Evolutionary conservation across 495 filamentous ascomycete genomes (phyloP).

Genomic region (Podospora pseudocomata): DNA sequence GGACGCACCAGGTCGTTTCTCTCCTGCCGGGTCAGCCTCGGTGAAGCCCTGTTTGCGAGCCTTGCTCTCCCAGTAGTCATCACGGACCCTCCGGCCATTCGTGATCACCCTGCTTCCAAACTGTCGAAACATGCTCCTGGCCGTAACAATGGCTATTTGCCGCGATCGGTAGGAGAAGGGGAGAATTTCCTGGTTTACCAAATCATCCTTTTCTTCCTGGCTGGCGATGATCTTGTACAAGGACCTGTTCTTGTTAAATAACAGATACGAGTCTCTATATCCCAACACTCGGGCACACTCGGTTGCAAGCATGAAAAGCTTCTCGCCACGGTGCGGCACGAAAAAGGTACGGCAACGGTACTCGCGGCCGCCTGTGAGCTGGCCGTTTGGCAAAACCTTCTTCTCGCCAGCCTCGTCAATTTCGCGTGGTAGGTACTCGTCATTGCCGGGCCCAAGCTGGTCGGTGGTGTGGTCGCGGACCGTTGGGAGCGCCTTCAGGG

Average conservation of each 20-base stretch:
- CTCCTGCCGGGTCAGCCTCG: conserved; percentile 91
- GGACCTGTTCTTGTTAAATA: conserved; percentile 99
- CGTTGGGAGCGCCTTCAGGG: conserved; percentile 92
- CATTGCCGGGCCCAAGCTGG: conserved; percentile 84
- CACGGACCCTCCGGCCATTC: conserved; percentile 83
- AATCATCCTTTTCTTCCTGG: conserved; percentile 92
- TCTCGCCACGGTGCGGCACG: conserved; percentile 83
- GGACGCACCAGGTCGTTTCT: conserved; percentile 89
- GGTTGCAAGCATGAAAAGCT: conserved; percentile 97
- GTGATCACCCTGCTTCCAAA: conserved; percentile 95
- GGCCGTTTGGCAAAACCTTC: conserved; percentile 82
- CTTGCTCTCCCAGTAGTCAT: conserved; percentile 99
- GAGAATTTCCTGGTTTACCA: conserved; percentile 90
- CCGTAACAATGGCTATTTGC: conserved; percentile 97
- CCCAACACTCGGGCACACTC: conserved; percentile 93
- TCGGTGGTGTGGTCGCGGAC: conserved; percentile 97
- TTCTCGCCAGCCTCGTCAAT: conserved; percentile 89
- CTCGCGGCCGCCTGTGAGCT: conserved; percentile 75
- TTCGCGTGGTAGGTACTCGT: conserved; percentile 94
- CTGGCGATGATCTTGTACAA: conserved; percentile 97
- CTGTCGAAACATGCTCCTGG: conserved; percentile 98
- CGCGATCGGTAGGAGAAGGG: conserved; percentile 97
- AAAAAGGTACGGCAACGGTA: conserved; percentile 92
- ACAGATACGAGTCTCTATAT: conserved; percentile 93
- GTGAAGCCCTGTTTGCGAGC: conserved; percentile 97